These are phyloP conservation scores for Penicillium nordicum DNA, from an alignment of 2,329 filamentous ascomycete species.

Conservation along the genomic window DNA sequence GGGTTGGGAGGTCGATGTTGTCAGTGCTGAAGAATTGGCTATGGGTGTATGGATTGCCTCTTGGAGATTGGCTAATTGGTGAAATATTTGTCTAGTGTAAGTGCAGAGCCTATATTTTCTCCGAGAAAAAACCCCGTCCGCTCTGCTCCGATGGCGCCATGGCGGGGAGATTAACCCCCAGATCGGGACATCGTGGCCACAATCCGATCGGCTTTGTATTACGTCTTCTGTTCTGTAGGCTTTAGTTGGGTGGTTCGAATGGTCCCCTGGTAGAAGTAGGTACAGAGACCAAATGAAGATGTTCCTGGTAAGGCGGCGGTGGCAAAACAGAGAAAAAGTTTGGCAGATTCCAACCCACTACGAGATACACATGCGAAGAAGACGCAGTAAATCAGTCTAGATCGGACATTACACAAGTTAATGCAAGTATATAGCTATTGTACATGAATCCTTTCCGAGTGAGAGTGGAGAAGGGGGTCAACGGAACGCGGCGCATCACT, in stretches of 20 bases:
- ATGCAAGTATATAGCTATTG: constrained; percentile 26
- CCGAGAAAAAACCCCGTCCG: constrained; percentile 5
- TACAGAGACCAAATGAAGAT: neutral
- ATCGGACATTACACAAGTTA: constrained; percentile 15
- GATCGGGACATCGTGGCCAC: constrained; percentile 1
- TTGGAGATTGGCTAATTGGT: neutral
- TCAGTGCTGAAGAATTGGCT: neutral
- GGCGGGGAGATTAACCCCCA: constrained; percentile 9
- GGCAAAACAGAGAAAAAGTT: constrained; percentile 14
- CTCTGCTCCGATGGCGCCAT: constrained; percentile 29
- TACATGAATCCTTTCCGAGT: constrained; percentile 21
- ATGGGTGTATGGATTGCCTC: neutral
- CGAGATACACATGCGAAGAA: neutral
- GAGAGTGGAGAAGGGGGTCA: constrained; percentile 26
- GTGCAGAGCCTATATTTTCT: neutral
- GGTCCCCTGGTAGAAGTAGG: neutral
- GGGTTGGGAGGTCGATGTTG: neutral
- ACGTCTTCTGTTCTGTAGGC: neutral
- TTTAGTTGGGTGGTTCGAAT: neutral
- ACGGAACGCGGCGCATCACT: constrained; percentile 8
- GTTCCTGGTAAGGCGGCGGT: constrained; percentile 12
- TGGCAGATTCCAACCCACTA: neutral
- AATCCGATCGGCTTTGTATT: neutral
- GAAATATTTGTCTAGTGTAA: neutral
- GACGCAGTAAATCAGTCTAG: neutral